Evolutionary conservation across 805 yeast genomes (phyloP).

Genomic region (Kazachstania kunashirensis): DNA sequence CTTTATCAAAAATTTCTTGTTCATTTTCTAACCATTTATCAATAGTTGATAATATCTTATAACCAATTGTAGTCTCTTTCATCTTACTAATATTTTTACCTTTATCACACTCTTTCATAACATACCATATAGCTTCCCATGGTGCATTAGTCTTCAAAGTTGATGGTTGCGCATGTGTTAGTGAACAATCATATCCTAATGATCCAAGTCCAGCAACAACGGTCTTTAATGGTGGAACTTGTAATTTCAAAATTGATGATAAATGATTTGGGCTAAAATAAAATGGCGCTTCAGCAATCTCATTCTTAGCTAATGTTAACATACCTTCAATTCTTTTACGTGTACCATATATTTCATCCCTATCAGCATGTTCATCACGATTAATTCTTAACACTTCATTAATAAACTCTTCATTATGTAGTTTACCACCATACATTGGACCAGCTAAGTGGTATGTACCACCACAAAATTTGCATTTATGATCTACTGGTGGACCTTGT

Average conservation of each 20-base stretch:
- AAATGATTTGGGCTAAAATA: conserved; percentile 74
- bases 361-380: conserved; percentile 29
- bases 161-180: conserved; percentile 83
- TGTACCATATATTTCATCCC: conserved; percentile 58
- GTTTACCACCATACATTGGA: conserved; percentile 87
- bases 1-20: conserved; percentile 10
- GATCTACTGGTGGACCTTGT: conserved; percentile 51
- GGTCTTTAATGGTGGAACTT: conserved; percentile 69
- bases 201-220: conserved; percentile 76
- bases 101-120: conserved; percentile 53
- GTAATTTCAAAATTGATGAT: conserved; percentile 66
- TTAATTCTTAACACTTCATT: conserved; percentile 51
- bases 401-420: conserved; percentile 65
- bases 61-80: conserved; percentile 48
- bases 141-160: conserved; percentile 88
- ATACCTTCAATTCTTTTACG: conserved; percentile 81
- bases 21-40: conserved; percentile 14
- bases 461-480: conserved; percentile 59
- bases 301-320: conserved; percentile 74
- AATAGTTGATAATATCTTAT: conserved; percentile 40
- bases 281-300: conserved; percentile 57
- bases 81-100: conserved; percentile 34
- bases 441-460: conserved; percentile 72
- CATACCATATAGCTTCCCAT: conserved; percentile 65
- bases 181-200: conserved; percentile 69